Evolutionary conservation across 1,139 yeast genomes (phyloP), one percentile per base, ranked within the genome.

Genomic region (Arxiozyma bovina): DNA sequence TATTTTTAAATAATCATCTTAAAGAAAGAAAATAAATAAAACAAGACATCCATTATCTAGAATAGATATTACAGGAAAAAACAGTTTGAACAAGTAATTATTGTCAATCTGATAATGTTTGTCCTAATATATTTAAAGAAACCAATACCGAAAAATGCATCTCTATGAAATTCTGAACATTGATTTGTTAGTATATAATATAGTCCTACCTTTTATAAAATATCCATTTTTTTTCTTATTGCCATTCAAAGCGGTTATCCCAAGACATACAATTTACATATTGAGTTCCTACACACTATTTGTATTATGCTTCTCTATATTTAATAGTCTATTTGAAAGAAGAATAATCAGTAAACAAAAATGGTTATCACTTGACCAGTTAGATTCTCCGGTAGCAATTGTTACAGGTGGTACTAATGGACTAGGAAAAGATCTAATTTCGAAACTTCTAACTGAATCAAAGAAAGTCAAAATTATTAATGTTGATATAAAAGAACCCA

Each of bases 341-440:
- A 38, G 21, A 22, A 9, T 38, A 15, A 15, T 34, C 11, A 12
- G 8, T 15, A 20, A 3, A 11, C 17, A 34, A n/a, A 20, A 38
- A 21, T 46, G 49, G 49, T 15, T 46, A 34, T 17, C 6, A 15
- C n/a, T 17, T 30, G 40, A 21, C 11, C 42, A 44, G 30, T 22
- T 42, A 17, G 43, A 49, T 17, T 21, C 34, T 42, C 52, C 53
- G 11, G 52, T 54, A 2, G 60, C 61, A 17, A 59, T 84, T 17
- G 71, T 85, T 1, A 84, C 91, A 0, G 91, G 91, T 1, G 90
- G 87, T 0, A 75, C 84, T 40, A 69, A 73, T 51, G 90, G 90
- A 0, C 68, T 85, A 11, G 91, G 91, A 0, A 61, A 67, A 11
- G 77, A 73, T 42, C 63, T 84, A 6, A 74, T 75, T 0, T 64